These are phyloP conservation scores for Medicago arabica DNA, from an alignment of 306 rosid genomes.

Conservation along the genomic window DNA sequence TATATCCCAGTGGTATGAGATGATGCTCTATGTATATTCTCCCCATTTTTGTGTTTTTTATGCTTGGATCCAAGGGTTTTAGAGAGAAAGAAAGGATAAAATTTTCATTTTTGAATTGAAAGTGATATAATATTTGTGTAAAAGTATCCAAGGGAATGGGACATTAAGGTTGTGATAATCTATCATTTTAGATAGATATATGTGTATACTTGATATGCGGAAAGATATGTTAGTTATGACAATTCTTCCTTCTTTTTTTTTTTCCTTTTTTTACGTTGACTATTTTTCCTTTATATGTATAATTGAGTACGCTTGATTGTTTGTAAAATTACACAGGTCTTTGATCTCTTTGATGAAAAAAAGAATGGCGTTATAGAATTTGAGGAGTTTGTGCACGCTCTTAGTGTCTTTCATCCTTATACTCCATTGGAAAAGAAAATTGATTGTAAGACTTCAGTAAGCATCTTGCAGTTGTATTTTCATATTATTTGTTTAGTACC, in stretches of 20 bases:
- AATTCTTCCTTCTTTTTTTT: conserved; percentile 9
- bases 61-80: neutral
- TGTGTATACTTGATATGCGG: conserved; percentile 1
- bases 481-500: neutral
- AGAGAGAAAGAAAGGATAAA: neutral
- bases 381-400: conserved; percentile 74
- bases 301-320: conserved; percentile 12
- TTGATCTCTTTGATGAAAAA: conserved; percentile 75
- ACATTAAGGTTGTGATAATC: neutral
- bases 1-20: conserved; percentile 3
- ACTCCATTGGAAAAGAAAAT: conserved; percentile 63
- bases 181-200: conserved; percentile 2
- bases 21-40: conserved; percentile 13
- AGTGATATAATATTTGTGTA: neutral
- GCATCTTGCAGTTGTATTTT: conserved; percentile 32
- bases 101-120: neutral
- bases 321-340: conserved; percentile 52
- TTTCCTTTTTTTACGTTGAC: no score
- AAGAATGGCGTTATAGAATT: conserved; percentile 73
- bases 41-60: neutral
- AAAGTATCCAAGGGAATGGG: neutral
- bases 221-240: conserved; percentile 26
- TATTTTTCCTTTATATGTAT: conserved; percentile 16
- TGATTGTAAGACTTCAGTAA: conserved; percentile 59
- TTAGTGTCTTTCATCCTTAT: conserved; percentile 72